Evolutionary conservation across 495 filamentous ascomycete genomes (phyloP), one percentile per base, ranked within the genome.

Genomic region (Hypoxylon subgilvum): DNA sequence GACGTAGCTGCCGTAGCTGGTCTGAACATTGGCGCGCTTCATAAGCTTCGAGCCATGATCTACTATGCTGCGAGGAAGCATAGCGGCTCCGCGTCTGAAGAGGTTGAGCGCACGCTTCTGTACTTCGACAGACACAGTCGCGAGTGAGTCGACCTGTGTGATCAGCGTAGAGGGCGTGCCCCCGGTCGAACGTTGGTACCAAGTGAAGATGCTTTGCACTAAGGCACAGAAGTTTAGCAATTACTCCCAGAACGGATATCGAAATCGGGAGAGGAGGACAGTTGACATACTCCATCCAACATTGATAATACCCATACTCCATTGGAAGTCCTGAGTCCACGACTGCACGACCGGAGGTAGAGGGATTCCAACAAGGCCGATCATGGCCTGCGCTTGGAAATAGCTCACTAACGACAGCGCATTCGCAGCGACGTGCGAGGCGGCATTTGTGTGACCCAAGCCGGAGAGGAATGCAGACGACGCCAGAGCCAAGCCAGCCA

Each of bases 301-400:
- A 45, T 83, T 81, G 63, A 98, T 95, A 63, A 98, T 93, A 66
- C 94, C 94, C 91, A 98, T 93, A 69, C 86, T 95, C 94, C 94
- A 98, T 72, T 93, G 87, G 78, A 97, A 97, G 67, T 97, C 94
- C 76, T 97, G 93, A 1, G 93, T 96, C 94, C 94, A 98, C 0
- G 93, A 79, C 68, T 88, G 82, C 23, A 96, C 94, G 35, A 96
- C 88, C 0, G 94, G 94, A 6, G 94, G 94, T 47, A 96, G 84
- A 17, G 81, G 80, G 9, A 97, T 86, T 9, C 89, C 83, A 32
- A 85, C 88, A 76, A 97, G 89, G 36, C 92, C 94, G 63, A 96
- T 79, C 74, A 98, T 92, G 23, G 94, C 92, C 71, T 97, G 94
- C 7, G 90, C 86, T 73, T 98, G 94, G 80, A 97, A 96, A 74